Evolutionary conservation across 2,329 filamentous ascomycete species (phyloP), one percentile per base, ranked within the genome.

Genomic region (Simplicillium sp.): DNA sequence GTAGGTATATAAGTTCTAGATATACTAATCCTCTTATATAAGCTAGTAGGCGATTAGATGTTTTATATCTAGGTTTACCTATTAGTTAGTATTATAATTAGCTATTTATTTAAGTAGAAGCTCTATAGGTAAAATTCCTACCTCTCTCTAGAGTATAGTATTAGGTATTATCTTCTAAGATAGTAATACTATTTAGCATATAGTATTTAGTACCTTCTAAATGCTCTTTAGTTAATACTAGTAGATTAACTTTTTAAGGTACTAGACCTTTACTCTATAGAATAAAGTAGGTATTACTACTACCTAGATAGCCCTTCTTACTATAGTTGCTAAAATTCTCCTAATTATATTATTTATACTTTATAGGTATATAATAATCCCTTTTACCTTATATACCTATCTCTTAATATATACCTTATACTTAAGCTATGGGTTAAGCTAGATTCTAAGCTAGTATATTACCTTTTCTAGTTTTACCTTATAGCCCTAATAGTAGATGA

Each of bases 381-480:
- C 32, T 16, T 38, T 41, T 4, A 44, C 49, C 39, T 47, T 48
- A 16, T 44, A 39, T 36, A 40, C 38, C 40, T 42, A 46, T 31
- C 40, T 47, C 25, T 44, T 37, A 16, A 52, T 37, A 16, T 52
- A 43, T 6, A 33, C 36, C n/a, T 39, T 44, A 34, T 49, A 51
- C 11, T 35, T 40, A 3, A 51, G 41, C 11, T 40, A 42, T 2
- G 39, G 34, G 33, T 52, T 46, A 15, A 52, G 43, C 37, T 39
- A 49, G 34, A 52, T 34, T 13, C 50, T 50, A 11, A 53, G 44
- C 46, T 44, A 53, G 13, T 40, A 38, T 20, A 52, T 44, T 12
- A 46, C 39, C 7, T 37, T 14, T 29, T 38, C 35, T 3, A 40
- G 34, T 18, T 39, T 16, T 12, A 39, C 43, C 11, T 36, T 25